Base-by-base conservation (phyloP, 371 early-diverging fungal genomes). In the Gilbertella persicaria region DNA sequence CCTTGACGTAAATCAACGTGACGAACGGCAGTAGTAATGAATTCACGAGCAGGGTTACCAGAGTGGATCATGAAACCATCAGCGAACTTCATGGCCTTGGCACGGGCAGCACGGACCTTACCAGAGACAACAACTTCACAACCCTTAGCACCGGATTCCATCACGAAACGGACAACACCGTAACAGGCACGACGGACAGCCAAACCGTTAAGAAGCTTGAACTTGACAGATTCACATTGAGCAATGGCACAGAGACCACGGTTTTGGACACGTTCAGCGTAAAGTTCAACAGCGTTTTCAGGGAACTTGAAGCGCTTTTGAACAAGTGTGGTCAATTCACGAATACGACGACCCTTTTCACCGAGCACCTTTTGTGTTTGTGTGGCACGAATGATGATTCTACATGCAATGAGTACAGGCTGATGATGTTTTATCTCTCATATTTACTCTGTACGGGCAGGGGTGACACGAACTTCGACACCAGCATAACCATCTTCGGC, bases 41-140 rank as follows among this genome's bases (percentile, higher is more conserved):
- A 99, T 78, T 98, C 97, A 69, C 87, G 82, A 59, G 92, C 89
- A 73, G 99, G 96, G 73, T 96, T 92, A 82, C 99, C 99, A 73
- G 98, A 95, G 94, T 97, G 96, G 80, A 97, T 91, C 92, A 99
- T 93, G 86, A 98, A 96, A 68, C 99, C 99, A 71, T 97, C 97
- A 69, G 89, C 84, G 81, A 98, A 99, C 91, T 99, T 99, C 95
- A 97, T 97, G 59, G 99, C 90, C 90, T 97, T 97, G 76, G 99
- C 99, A 92, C 99, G 97, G 55, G 98, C 98, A 80, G 96, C 99
- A 81, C 99, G 97, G 54, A 99, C 87, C 91, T 99, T 99, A 66
- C 99, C 99, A 61, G 97, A 96, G 59, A 99, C 94, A 66, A 98
- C 91, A 48, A 99, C 97, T 78, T 97, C 96, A 76, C 93, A 94